Evolutionary conservation across 768 basidiomycete species (phyloP), one percentile per base, ranked within the genome.

Genomic region (Daedaleopsis sinensis): DNA sequence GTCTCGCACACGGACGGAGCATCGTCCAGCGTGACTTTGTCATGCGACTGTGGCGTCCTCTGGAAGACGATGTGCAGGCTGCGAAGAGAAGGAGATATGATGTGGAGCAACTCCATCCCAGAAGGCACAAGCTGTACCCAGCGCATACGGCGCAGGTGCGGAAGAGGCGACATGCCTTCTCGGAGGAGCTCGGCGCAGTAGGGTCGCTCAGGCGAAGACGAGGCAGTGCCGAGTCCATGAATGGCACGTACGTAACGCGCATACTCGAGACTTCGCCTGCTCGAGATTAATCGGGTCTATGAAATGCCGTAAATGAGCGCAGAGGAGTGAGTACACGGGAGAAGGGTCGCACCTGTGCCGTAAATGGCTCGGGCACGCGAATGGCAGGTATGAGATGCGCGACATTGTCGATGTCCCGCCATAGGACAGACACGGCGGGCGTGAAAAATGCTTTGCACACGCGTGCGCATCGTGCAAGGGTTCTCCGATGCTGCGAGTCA

Each of bases 381-480:
- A 24, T 24, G 47, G 32, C 2, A 44, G 44, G 19, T 18, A 58
- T 39, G 21, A 58, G 21, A 8, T 13, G 42, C 7, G 62, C 52
- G 5, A 54, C 2, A 19, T 54, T 52, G 47, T 63, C 62, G 18
- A 63, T 23, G 35, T 63, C 49, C 42, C 48, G 54, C 62, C 62
- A 63, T 9, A 63, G 53, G 18, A 58, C n/a, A 3, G 62, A 46
- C 13, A 46, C 19, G n/a, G 62, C 62, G 11, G 62, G 62, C 10
- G 39, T 16, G 38, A 58, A 63, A 52, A 63, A 63, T 16, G 62
- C 46, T 6, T 39, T 38, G 32, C 57, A 58, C 3, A 63, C 62
- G 4, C 57, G 52, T 4, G 62, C 57, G 19, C 62, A 63, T 3
- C 52, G 47, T 35, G 62, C 62, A 12, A 63, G 53, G 1, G 57